Base-by-base conservation (phyloP, 2,329 filamentous ascomycete genomes). In the Teratosphaeria nubilosa region DNA sequence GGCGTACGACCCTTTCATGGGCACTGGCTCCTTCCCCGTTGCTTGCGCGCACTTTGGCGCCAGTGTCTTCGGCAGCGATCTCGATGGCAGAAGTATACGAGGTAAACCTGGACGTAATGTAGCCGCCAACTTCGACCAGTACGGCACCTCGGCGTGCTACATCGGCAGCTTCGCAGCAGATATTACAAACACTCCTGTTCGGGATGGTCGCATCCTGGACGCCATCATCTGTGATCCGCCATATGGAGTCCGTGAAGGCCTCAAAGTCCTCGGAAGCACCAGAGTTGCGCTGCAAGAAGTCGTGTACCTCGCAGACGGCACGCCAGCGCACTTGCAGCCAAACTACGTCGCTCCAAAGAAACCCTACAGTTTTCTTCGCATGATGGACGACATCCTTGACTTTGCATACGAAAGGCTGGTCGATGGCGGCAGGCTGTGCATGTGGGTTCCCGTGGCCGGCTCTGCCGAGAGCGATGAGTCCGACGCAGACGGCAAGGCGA, bases 211-310 rank as follows among this genome's bases (percentile, higher is more conserved):
- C 82, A 55, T 53, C 7, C 84, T 97, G 59, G 91, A 99, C 72
- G 91, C 90, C 3, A 95, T 99, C 59, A 80, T 97, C 6, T 97
- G 91, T 68, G 94, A 99, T 74, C 94, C 94, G 20, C 94, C 94
- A 0, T 99, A 99, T 69, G 94, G 94, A 2, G 91, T 99, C 5
- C 82, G 94, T 53, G 94, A 99, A 73, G 94, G 94, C 0, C 74
- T 97, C 60, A 88, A 88, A 67, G 92, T 99, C 1, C 78, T 99
- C 0, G 94, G 94, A 0, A 81, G 83, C 56, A 84, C 86, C 62
- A 86, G 94, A 65, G 76, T 76, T 5, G 61, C 65, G 16, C 58
- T 74, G 67, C 69, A 71, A 10, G 78, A 78, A 55, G 78, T 79
- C 56, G 75, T 78, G 66, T 77, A 88, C 1, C 77, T 89, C 31